phyloP scores from a whole-genome alignment of 192 early-diverging fungal species.

The Anaeromyces robustus region DNA sequence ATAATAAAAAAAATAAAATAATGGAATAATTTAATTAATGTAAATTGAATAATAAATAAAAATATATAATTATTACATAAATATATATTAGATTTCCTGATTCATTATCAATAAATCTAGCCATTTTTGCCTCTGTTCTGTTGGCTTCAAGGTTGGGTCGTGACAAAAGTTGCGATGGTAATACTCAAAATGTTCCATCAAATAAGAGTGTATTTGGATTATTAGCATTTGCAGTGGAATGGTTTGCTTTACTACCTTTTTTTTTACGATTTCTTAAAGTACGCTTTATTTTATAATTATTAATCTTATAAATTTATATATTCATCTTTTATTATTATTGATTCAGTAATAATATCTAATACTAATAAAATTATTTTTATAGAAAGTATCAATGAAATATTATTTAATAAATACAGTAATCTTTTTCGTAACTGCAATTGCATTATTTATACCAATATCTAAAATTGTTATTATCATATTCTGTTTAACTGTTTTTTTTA shows the following conservation, averaged over 20 bases:
- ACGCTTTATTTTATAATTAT: slow-evolving; percentile 2
- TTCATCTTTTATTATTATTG: too few relatives aligned
- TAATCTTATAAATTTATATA: too few relatives aligned
- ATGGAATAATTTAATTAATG: too few relatives aligned
- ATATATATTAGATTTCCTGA: slow-evolving; percentile 62
- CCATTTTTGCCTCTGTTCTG: slow-evolving; percentile 83
- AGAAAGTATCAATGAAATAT: slow-evolving; percentile 19
- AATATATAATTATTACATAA: too few relatives aligned
- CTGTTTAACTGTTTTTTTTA: slow-evolving; percentile 52
- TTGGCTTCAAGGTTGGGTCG: slow-evolving; percentile 73
- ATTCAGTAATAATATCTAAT: too few relatives aligned
- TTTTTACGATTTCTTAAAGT: slow-evolving; percentile 64
- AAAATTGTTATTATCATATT: slow-evolving; percentile 50
- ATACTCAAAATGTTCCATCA: too few relatives aligned
- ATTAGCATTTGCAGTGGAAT: slow-evolving; percentile 68
- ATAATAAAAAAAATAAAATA: background rate
- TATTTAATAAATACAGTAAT: slow-evolving; percentile 9
- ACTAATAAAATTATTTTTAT: too few relatives aligned
- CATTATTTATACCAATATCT: slow-evolving; percentile 51
- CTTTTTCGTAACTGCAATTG: slow-evolving; percentile 21
- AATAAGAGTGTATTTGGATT: slow-evolving; percentile 79
- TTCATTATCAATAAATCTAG: slow-evolving; percentile 91
- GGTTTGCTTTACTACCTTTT: slow-evolving; percentile 93
- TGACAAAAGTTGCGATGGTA: too few relatives aligned
- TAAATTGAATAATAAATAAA: too few relatives aligned